phyloP scores from a whole-genome alignment of 495 filamentous ascomycete species.

The Antarctomyces pellizariae region DNA sequence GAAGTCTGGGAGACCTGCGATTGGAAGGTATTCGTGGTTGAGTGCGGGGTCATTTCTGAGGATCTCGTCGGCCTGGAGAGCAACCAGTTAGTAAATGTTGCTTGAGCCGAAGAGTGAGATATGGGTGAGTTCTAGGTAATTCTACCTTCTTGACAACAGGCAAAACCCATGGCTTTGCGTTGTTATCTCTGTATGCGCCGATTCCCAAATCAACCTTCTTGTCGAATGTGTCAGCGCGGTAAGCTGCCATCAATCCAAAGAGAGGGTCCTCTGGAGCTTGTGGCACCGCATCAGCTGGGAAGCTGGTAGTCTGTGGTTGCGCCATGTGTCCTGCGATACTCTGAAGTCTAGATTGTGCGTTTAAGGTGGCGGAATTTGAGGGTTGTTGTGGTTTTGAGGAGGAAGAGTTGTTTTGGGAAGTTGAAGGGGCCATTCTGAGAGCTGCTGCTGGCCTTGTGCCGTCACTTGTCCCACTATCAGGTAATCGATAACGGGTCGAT shows the following conservation, averaged over 20 bases:
- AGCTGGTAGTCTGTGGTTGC: conserved; percentile 32
- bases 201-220: conserved; percentile 93
- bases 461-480: too few relatives aligned
- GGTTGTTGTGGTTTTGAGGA: conserved; percentile 5
- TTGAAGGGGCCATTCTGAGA: background rate
- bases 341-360: conserved; percentile 8
- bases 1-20: conserved; percentile 66
- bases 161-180: conserved; percentile 94
- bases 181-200: conserved; percentile 86
- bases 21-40: conserved; percentile 97
- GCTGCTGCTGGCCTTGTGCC: too few relatives aligned
- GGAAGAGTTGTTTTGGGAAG: conserved; percentile 2
- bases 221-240: conserved; percentile 55
- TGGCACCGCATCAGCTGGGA: conserved; percentile 57
- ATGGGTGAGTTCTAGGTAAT: conserved; percentile 3
- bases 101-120: background rate
- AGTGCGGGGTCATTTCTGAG: conserved; percentile 67
- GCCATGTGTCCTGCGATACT: conserved; percentile 28
- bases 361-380: conserved; percentile 1
- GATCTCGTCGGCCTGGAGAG: conserved; percentile 58
- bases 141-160: conserved; percentile 87
- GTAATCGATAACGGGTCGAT: too few relatives aligned
- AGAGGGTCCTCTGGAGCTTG: conserved; percentile 87
- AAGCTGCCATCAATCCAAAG: conserved; percentile 82
- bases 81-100: conserved; percentile 2